Base-by-base conservation (phyloP, 768 basidiomycete genomes). In the Trametes coccinea region DNA sequence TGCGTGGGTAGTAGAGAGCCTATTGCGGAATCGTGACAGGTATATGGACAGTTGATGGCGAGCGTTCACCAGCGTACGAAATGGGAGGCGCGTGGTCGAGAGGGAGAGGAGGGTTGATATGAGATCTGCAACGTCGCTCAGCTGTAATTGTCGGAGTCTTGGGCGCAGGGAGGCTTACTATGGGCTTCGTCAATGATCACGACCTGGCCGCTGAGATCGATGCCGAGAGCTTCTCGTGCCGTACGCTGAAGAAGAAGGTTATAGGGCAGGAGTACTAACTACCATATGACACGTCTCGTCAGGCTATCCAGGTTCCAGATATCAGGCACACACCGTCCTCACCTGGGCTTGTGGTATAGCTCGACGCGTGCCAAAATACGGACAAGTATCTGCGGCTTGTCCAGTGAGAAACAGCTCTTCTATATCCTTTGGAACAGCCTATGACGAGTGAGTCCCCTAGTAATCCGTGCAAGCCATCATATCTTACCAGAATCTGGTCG, bases 181-280 rank as follows among this genome's bases (percentile, higher is more conserved):
- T 99, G 96, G 0, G 96, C 96, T 77, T 99, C 96, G 69, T 99
- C 96, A 56, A 99, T 86, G 27, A 98, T 81, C 33, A 99, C 84
- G 16, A 98, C 79, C 67, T 97, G 93, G 68, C 88, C 83, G 10
- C 82, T 89, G 47, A 97, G 77, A 69, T 92, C 84, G 60, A 99
- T 95, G 2, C 90, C 90, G 0, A 98, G 79, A 0, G 93, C 87
- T 68, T 97, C 93, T 52, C 96, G 80, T 2, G 95, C 92, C 1
- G 82, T 81, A 62, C 84, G 88, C 63, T 93, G 88, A 4, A 99
- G 77, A 1, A 98, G 79, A 17, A 98, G 86, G 72, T 95, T 96
- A 72, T 99, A 99, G 0, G 96, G 97, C 7, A 98, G 78, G 0
- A 90, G 89, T n/a, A 97, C 86, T 0, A 98, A 79, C 93, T 95